phyloP scores from a whole-genome alignment of 2,329 filamentous ascomycete species.

The Cladosporium sp. region DNA sequence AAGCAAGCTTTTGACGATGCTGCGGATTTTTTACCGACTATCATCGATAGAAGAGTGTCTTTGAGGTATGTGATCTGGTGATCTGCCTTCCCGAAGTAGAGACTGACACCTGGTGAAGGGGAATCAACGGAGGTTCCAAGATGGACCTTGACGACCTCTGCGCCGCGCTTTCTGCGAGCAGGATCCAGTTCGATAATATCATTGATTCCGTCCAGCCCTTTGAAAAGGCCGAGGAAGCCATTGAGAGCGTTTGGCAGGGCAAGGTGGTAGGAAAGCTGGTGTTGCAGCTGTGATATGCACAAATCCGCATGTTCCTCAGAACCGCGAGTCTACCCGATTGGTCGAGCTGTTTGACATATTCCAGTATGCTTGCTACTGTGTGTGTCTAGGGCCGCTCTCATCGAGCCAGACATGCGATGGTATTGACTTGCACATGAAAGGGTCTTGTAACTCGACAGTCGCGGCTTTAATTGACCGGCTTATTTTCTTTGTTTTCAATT shows the following conservation, averaged over 20 bases:
- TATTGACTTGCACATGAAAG: background rate
- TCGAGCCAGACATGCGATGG: background rate
- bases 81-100: background rate
- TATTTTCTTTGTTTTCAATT: background rate
- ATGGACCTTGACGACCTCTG: conserved; percentile 23
- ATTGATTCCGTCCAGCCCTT: conserved; percentile 18
- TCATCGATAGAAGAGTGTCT: conserved; percentile 22
- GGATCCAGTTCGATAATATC: conserved; percentile 21
- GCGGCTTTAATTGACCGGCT: background rate
- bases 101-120: conserved; percentile 13
- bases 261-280: conserved; percentile 38
- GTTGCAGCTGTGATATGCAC: background rate
- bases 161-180: conserved; percentile 16
- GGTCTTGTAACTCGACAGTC: background rate
- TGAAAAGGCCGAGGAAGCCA: conserved; percentile 21
- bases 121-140: conserved; percentile 23
- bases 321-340: background rate
- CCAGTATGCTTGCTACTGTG: background rate
- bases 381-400: background rate
- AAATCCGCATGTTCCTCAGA: background rate
- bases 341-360: too few relatives aligned
- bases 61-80: conserved; percentile 19
- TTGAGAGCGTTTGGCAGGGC: conserved; percentile 22
- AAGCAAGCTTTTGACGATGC: conserved; percentile 40
- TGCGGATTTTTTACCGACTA: conserved; percentile 17